These are phyloP conservation scores for Alternaria arbusti DNA, from an alignment of 2,329 filamentous ascomycete genomes.

Conservation along the genomic window DNA sequence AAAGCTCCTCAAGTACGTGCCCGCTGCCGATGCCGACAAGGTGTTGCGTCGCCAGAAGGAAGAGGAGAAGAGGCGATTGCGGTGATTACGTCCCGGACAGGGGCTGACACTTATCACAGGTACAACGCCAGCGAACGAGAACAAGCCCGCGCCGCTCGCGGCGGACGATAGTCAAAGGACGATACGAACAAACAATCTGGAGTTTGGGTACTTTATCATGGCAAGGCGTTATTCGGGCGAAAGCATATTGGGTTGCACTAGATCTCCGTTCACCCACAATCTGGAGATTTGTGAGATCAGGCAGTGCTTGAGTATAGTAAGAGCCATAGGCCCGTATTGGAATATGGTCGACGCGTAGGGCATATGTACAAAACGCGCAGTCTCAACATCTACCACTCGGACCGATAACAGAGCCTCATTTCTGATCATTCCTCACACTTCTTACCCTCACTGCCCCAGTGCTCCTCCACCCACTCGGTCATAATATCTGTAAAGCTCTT, in stretches of 20 bases:
- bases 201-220: slow-evolving; percentile 25
- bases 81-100: slow-evolving; percentile 17
- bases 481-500: slow-evolving; percentile 64
- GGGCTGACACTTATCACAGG: slow-evolving; percentile 34
- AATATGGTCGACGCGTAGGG: background rate
- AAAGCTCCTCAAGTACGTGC: slow-evolving; percentile 75
- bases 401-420: background rate
- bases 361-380: background rate
- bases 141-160: slow-evolving; percentile 38
- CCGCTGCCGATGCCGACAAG: slow-evolving; percentile 17
- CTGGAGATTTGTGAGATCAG: background rate
- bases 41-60: background rate
- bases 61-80: background rate
- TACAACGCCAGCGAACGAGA: slow-evolving; percentile 48
- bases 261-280: background rate
- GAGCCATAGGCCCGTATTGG: background rate
- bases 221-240: slow-evolving; percentile 23
- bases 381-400: background rate
- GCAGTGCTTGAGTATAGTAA: background rate
- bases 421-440: slow-evolving; percentile 1
- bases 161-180: slow-evolving; percentile 21
- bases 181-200: slow-evolving; percentile 10
- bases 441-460: slow-evolving; percentile 55
- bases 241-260: slow-evolving; percentile 2
- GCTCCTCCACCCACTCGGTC: slow-evolving; percentile 63